phyloP scores from a whole-genome alignment of 2,329 filamentous ascomycete species.

The Karstenula rhodostoma region DNA sequence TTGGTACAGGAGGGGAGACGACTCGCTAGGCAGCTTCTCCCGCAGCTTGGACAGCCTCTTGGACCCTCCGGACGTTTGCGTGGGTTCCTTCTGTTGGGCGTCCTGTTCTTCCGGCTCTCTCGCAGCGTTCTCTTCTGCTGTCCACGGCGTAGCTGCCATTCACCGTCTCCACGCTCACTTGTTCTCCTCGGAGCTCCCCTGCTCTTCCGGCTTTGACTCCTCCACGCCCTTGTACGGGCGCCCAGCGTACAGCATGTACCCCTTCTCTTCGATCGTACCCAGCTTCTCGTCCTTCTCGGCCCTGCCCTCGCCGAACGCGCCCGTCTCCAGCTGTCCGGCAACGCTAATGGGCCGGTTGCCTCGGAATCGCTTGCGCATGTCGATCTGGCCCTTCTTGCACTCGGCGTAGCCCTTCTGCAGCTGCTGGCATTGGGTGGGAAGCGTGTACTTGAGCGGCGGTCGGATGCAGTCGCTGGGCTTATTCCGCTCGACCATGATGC shows the following conservation, averaged over 20 bases:
- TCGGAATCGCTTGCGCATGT: slow-evolving; percentile 98
- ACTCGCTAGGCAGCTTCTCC: background rate
- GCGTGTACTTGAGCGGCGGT: slow-evolving; percentile 78
- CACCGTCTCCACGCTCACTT: background rate
- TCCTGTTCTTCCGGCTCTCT: background rate
- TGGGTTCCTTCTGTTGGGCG: background rate
- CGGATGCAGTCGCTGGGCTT: slow-evolving; percentile 87
- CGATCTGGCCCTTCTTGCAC: slow-evolving; percentile 94
- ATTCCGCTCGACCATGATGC: slow-evolving; percentile 91
- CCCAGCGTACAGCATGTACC: slow-evolving; percentile 50
- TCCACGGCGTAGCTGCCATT: no score
- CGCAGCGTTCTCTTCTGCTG: background rate
- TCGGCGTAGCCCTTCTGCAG: slow-evolving; percentile 89
- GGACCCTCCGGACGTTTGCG: background rate
- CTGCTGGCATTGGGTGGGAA: slow-evolving; percentile 90
- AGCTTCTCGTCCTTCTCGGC: slow-evolving; percentile 41
- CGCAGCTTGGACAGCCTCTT: background rate
- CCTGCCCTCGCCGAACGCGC: slow-evolving; percentile 40
- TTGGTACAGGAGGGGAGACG: background rate
- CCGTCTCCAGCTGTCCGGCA: slow-evolving; percentile 42
- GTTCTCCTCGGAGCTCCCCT: slow-evolving; percentile 25
- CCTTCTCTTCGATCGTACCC: slow-evolving; percentile 49
- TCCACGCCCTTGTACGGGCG: slow-evolving; percentile 40
- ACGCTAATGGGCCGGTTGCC: slow-evolving; percentile 83
- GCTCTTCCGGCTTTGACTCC: slow-evolving; percentile 36